Conservation (phyloP, 2,329 filamentous ascomycete genomes). For the Colletotrichum sp. region DNA sequence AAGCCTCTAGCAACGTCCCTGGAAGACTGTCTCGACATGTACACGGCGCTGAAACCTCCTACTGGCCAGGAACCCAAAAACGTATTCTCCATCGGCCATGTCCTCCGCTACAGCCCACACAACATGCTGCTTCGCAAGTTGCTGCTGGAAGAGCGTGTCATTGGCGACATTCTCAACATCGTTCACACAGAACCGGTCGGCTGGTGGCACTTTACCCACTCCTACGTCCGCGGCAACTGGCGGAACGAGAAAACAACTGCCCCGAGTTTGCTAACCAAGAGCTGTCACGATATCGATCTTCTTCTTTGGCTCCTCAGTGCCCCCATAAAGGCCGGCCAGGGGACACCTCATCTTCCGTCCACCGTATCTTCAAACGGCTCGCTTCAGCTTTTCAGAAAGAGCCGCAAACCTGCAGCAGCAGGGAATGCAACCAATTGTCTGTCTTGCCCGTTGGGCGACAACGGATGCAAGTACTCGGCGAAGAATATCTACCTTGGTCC, state of each 20-base stretch:
- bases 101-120: constrained; percentile 90
- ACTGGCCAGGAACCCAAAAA: constrained; percentile 23
- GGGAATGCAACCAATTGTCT: constrained; percentile 86
- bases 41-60: constrained; percentile 53
- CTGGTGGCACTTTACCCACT: constrained; percentile 94
- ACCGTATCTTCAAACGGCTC: constrained; percentile 77
- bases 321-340: constrained; percentile 53
- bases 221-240: constrained; percentile 94
- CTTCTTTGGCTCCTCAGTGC: constrained; percentile 89
- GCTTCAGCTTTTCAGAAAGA: constrained; percentile 77
- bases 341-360: constrained; percentile 72
- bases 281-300: constrained; percentile 94
- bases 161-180: constrained; percentile 85
- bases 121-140: constrained; percentile 84
- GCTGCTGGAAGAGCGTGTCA: constrained; percentile 72
- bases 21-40: constrained; percentile 78
- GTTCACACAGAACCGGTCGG: constrained; percentile 95
- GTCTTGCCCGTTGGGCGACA: constrained; percentile 72
- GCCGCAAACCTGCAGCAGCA: constrained; percentile 76
- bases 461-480: constrained; percentile 83
- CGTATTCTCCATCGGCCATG: constrained; percentile 92
- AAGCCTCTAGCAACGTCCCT: constrained; percentile 88
- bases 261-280: constrained; percentile 89
- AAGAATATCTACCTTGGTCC: constrained; percentile 79
- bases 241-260: constrained; percentile 77